Evolutionary conservation across 805 yeast species (phyloP).

Genomic region (Ogataea methylovora): DNA sequence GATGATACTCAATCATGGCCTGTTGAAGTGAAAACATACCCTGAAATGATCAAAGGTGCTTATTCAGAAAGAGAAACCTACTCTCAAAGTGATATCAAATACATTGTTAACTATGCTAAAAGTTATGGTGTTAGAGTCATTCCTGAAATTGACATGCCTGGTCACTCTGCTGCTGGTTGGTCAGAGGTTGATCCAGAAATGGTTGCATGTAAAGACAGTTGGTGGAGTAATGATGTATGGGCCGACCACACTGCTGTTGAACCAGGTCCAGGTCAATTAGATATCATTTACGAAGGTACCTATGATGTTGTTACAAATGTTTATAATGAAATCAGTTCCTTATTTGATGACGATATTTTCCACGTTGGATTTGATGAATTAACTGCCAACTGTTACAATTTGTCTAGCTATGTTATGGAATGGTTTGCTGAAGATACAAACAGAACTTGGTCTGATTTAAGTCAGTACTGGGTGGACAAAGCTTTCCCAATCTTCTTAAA

Average conservation of each 20-base stretch:
- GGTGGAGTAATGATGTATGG: conserved; percentile 21
- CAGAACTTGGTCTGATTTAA: conserved; percentile 22
- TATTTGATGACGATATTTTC: conserved; percentile 30
- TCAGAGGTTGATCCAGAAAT: conserved; percentile 22
- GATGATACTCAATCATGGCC: conserved; percentile 37
- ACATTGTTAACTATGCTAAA: conserved; percentile 25
- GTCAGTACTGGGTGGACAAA: conserved; percentile 28
- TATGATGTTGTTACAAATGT: conserved; percentile 27
- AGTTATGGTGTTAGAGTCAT: conserved; percentile 31
- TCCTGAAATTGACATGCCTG: conserved; percentile 36
- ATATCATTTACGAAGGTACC: conserved; percentile 24
- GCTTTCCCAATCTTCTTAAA: conserved; percentile 27
- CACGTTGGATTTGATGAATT: conserved; percentile 37
- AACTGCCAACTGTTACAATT: conserved; percentile 26
- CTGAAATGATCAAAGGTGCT: conserved; percentile 32
- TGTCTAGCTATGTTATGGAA: conserved; percentile 17
- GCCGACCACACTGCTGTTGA: conserved; percentile 23
- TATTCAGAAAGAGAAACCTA: conserved; percentile 26
- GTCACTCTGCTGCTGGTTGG: conserved; percentile 35
- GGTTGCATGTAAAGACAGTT: conserved; percentile 26
- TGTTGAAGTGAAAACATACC: conserved; percentile 22
- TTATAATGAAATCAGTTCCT: conserved; percentile 23
- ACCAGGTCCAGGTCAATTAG: conserved; percentile 36
- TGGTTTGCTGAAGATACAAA: conserved; percentile 23
- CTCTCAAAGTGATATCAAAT: conserved; percentile 19